Evolutionary conservation across 257 asterid species (phyloP).

Genomic region (Capsicum rhomboideum): DNA sequence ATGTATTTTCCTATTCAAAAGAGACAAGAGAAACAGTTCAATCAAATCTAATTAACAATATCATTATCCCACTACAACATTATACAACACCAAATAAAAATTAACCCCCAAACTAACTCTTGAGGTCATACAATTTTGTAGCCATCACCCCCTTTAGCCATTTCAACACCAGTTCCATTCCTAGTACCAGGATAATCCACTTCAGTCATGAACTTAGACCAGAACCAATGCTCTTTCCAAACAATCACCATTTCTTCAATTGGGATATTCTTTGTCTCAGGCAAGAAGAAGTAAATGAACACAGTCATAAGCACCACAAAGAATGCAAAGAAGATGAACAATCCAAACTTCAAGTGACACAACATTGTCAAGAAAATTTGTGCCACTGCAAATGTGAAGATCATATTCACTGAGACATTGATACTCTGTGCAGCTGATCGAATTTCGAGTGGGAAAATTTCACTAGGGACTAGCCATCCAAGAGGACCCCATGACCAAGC

Average conservation of each 20-base stretch:
- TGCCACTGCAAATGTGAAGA: constrained; percentile 57
- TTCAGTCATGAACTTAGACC: constrained; percentile 49
- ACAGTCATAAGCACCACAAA: constrained; percentile 53
- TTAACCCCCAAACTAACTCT: not conserved
- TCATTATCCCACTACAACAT: not conserved
- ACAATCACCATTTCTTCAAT: constrained; percentile 71
- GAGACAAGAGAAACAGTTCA: not conserved
- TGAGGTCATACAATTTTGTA: constrained; percentile 15
- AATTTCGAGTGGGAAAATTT: constrained; percentile 72
- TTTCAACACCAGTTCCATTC: constrained; percentile 8
- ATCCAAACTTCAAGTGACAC: constrained; percentile 67
- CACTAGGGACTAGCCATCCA: constrained; percentile 87
- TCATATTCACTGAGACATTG: constrained; percentile 69
- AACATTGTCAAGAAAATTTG: constrained; percentile 65
- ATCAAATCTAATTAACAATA: constrained; percentile 1
- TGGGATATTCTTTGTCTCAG: constrained; percentile 79
- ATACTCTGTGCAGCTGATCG: constrained; percentile 81
- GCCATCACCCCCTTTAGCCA: constrained; percentile 3
- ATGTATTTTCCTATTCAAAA: not conserved
- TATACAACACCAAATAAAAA: not conserved
- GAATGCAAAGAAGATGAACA: constrained; percentile 61
- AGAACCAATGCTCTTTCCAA: constrained; percentile 79
- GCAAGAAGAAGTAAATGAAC: constrained; percentile 52
- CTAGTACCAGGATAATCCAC: constrained; percentile 31
- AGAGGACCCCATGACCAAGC: constrained; percentile 96